A percentile compares a stretch with the other conserved stretches of the same genome.
Evolutionary conservation across 345 rosid genomes (phyloP).

Genomic region (Euphorbia pulcherrima): DNA sequence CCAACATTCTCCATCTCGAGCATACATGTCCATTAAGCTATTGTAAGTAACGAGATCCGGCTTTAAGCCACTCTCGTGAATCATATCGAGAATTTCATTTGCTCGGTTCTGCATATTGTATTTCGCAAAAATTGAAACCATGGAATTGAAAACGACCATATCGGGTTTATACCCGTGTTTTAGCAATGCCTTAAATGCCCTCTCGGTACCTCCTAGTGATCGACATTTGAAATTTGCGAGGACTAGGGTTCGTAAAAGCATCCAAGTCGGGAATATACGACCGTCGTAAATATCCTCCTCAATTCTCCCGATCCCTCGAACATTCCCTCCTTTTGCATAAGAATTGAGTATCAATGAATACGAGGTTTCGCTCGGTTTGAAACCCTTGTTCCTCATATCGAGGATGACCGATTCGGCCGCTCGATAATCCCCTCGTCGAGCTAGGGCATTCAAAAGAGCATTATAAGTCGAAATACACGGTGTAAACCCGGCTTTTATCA

Average conservation of each 20-base stretch:
- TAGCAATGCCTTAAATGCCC: constrained; percentile 55
- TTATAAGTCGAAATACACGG: constrained; percentile 78
- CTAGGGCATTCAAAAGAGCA: constrained; percentile 78
- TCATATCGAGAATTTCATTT: constrained; percentile 47
- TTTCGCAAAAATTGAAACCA: constrained; percentile 73
- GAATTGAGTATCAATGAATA: constrained; percentile 66
- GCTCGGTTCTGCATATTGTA: constrained; percentile 59
- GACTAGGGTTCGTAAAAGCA: constrained; percentile 74
- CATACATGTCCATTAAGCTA: constrained; percentile 91
- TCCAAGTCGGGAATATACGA: constrained; percentile 81
- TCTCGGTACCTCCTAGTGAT: constrained; percentile 56
- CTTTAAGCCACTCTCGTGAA: constrained; percentile 51
- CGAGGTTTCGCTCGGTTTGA: constrained; percentile 73
- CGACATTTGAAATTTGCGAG: constrained; percentile 70
- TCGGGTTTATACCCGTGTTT: constrained; percentile 71
- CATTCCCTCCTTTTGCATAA: constrained; percentile 70
- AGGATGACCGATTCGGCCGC: constrained; percentile 63
- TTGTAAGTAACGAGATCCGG: constrained; percentile 85
- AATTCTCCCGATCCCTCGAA: constrained; percentile 60
- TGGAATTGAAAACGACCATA: constrained; percentile 68
- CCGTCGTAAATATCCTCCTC: constrained; percentile 65
- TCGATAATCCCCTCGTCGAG: constrained; percentile 74
- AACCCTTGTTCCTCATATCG: constrained; percentile 76
- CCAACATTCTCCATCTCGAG: constrained; percentile 72
- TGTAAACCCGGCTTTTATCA: constrained; percentile 71